Evolutionary conservation across 495 filamentous ascomycete genomes (phyloP).

Genomic region (Aspergillus nidulans): DNA sequence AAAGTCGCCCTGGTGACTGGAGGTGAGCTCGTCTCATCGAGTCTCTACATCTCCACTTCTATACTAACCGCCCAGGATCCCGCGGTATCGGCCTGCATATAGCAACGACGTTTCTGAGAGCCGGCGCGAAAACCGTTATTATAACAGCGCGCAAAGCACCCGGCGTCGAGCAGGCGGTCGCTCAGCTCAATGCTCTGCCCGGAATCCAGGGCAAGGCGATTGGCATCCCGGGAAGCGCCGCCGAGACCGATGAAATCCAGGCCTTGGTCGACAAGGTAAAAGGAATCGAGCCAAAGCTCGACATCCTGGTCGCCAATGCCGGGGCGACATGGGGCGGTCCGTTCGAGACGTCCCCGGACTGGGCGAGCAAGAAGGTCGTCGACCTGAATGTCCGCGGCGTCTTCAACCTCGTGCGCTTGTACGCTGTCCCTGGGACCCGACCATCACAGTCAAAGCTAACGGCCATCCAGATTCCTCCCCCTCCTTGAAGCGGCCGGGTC

Average conservation of each 20-base stretch:
- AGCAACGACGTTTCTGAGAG: slow-evolving; percentile 80
- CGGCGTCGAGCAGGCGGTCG: slow-evolving; percentile 70
- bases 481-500: slow-evolving; percentile 64
- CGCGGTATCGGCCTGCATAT: slow-evolving; percentile 76
- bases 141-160: slow-evolving; percentile 83
- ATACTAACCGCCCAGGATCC: slow-evolving; percentile 31
- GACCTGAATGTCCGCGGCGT: slow-evolving; percentile 89
- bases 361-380: slow-evolving; percentile 83
- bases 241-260: slow-evolving; percentile 64
- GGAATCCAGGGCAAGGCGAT: slow-evolving; percentile 63
- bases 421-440: slow-evolving; percentile 5
- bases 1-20: slow-evolving; percentile 90
- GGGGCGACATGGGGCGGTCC: slow-evolving; percentile 88
- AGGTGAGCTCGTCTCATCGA: slow-evolving; percentile 32
- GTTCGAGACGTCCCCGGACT: slow-evolving; percentile 80
- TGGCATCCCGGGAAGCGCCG: slow-evolving; percentile 72
- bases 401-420: slow-evolving; percentile 70
- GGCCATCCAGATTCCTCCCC: slow-evolving; percentile 59
- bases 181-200: slow-evolving; percentile 70
- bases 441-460: background rate
- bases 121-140: slow-evolving; percentile 78
- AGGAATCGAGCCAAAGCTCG: slow-evolving; percentile 65
- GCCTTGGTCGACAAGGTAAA: slow-evolving; percentile 60
- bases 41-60: background rate
- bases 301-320: slow-evolving; percentile 81